Percentiles rank a stretch among this genome's conserved stretches.
phyloP scores from a whole-genome alignment of 1,139 yeast genomes.

The Debaryomyces subglobosus region DNA sequence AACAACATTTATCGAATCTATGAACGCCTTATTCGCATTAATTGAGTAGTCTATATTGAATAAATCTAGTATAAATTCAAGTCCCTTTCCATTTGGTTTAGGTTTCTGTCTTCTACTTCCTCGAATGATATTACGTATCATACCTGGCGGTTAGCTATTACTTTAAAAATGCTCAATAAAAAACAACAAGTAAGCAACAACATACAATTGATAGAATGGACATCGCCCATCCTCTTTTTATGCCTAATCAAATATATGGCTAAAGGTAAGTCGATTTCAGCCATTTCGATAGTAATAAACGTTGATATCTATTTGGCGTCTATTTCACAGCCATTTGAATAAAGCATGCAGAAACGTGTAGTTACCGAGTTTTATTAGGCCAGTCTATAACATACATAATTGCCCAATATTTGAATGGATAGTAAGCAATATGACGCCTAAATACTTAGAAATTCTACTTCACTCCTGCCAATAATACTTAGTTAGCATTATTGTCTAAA shows the following conservation, averaged over 20 bases:
- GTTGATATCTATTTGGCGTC: background rate
- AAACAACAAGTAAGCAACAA: too few relatives aligned
- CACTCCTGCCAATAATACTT: too few relatives aligned
- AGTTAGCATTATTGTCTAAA: too few relatives aligned
- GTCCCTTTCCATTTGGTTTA: slow-evolving; percentile 2
- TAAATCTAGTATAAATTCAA: background rate
- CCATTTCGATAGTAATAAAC: background rate
- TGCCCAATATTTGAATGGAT: too few relatives aligned
- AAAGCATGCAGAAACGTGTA: background rate
- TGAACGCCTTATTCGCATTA: background rate
- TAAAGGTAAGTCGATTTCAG: slow-evolving; percentile 15
- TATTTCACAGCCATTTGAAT: background rate
- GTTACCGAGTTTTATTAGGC: background rate
- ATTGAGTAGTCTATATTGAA: slow-evolving; percentile 1
- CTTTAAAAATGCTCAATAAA: background rate
- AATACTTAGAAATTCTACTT: too few relatives aligned
- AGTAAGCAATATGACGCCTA: background rate
- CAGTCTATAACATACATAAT: too few relatives aligned
- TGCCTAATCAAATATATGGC: slow-evolving; percentile 15
- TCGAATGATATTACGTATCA: slow-evolving; percentile 8
- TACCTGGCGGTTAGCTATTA: slow-evolving; percentile 8
- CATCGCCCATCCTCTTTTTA: slow-evolving; percentile 6
- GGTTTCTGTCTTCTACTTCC: background rate
- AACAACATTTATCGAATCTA: slow-evolving; percentile 3
- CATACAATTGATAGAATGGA: slow-evolving; percentile 11